Evolutionary conservation across 306 rosid genomes (phyloP).

Genomic region (Lotus japonicus): DNA sequence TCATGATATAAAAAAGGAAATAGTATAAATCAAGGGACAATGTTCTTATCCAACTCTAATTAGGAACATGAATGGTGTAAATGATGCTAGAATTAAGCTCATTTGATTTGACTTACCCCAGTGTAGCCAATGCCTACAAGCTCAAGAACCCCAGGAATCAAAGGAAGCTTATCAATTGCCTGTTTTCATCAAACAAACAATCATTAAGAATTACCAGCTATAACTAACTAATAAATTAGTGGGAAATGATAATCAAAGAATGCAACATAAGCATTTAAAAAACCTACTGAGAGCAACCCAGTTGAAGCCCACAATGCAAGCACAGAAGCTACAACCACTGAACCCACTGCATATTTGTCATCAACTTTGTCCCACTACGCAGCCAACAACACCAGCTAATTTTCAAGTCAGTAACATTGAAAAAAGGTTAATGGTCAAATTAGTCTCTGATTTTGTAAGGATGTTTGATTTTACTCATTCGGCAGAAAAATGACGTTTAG

Average conservation of each 20-base stretch:
- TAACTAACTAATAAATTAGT: neutral
- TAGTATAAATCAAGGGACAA: neutral
- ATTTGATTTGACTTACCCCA: slow-evolving; percentile 48
- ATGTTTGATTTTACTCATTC: too few species aligned
- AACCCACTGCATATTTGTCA: slow-evolving; percentile 82
- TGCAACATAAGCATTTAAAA: slow-evolving; percentile 8
- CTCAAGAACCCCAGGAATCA: slow-evolving; percentile 84
- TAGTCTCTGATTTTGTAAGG: too few species aligned
- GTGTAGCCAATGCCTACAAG: slow-evolving; percentile 93
- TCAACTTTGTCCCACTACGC: slow-evolving; percentile 89
- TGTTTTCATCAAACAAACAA: slow-evolving; percentile 11
- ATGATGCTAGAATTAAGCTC: neutral
- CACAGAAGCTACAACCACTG: slow-evolving; percentile 54
- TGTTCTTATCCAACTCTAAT: neutral
- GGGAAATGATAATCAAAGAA: neutral
- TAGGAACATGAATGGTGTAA: neutral
- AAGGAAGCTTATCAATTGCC: slow-evolving; percentile 97
- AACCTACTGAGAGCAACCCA: slow-evolving; percentile 69
- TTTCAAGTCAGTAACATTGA: neutral
- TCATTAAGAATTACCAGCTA: too few species aligned
- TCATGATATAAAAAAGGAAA: neutral
- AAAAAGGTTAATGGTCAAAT: too few species aligned
- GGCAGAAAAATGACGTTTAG: too few species aligned
- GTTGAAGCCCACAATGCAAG: slow-evolving; percentile 63
- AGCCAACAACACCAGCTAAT: slow-evolving; percentile 17